Percentiles rank a stretch among this genome's conserved stretches.
These are phyloP conservation scores for Dinochytrium kinnereticum DNA, from an alignment of 371 early-diverging fungal species.

Conservation along the genomic window DNA sequence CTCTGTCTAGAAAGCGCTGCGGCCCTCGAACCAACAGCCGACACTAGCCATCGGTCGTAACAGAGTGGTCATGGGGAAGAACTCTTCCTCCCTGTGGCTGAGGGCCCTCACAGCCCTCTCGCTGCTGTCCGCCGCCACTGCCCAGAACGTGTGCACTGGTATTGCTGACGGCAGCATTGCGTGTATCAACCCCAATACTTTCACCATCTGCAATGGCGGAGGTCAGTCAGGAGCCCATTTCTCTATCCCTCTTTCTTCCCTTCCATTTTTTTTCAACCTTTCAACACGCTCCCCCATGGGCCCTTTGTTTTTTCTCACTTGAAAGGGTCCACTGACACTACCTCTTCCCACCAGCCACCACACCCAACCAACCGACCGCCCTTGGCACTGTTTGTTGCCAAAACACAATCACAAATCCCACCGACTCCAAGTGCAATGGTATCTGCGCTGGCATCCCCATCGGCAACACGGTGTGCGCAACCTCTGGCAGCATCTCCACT, in stretches of 20 bases:
- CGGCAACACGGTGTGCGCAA: conserved; percentile 5
- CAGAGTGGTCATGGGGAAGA: too few species aligned
- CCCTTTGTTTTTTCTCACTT: too few species aligned
- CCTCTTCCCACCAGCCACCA: background rate
- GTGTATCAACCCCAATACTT: conserved; percentile 2
- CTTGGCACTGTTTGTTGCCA: conserved; percentile 7
- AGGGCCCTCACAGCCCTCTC: background rate
- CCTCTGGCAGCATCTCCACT: background rate
- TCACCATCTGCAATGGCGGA: conserved; percentile 16
- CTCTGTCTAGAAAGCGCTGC: too few species aligned
- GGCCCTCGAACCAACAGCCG: too few species aligned
- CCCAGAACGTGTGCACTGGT: conserved; percentile 13
- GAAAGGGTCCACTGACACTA: too few species aligned
- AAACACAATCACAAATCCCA: background rate
- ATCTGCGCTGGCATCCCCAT: background rate
- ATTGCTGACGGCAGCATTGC: conserved; percentile 13
- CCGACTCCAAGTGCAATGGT: background rate
- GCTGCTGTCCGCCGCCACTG: background rate
- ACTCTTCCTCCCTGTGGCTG: too few species aligned
- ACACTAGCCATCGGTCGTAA: too few species aligned
- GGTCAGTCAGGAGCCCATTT: background rate
- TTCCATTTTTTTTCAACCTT: background rate
- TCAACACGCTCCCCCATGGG: too few species aligned
- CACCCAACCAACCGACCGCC: background rate
- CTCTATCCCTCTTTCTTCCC: conserved; percentile 2